Percentiles rank a stretch among this genome's conserved stretches.
These are phyloP conservation scores for Ophiognomonia clavigignenti-juglandacearum DNA, from an alignment of 2,329 filamentous ascomycete genomes.

Conservation along the genomic window DNA sequence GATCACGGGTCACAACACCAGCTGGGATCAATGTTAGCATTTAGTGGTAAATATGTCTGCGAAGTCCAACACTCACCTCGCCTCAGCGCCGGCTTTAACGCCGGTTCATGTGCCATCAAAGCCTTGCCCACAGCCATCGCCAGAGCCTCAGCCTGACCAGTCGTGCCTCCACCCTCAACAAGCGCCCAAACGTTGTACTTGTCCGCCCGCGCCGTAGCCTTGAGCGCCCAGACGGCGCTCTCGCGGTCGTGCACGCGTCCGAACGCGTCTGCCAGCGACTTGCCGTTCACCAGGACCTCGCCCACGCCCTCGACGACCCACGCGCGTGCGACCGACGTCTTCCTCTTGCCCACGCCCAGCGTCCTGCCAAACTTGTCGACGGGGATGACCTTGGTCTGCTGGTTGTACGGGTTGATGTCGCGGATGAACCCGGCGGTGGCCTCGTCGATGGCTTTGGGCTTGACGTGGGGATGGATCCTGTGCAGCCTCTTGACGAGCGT, in stretches of 20 bases:
- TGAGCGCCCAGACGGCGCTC: constrained; percentile 87
- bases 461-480: constrained; percentile 75
- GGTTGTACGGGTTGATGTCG: constrained; percentile 65
- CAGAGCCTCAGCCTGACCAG: constrained; percentile 91
- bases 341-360: constrained; percentile 77
- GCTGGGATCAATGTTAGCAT: constrained; percentile 48
- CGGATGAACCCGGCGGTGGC: constrained; percentile 69
- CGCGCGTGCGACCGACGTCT: constrained; percentile 78
- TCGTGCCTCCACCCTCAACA: constrained; percentile 81
- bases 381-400: constrained; percentile 54
- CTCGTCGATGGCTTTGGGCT: constrained; percentile 59
- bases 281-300: constrained; percentile 85
- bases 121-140: constrained; percentile 87
- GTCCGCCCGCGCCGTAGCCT: constrained; percentile 75
- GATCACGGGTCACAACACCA: constrained; percentile 86
- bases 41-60: background rate
- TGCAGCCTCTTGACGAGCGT: constrained; percentile 75
- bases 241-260: constrained; percentile 88
- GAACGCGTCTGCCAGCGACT: constrained; percentile 76
- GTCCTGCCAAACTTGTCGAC: constrained; percentile 77
- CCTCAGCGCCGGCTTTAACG: constrained; percentile 79
- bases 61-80: constrained; percentile 61
- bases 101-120: constrained; percentile 85
- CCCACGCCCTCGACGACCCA: constrained; percentile 91
- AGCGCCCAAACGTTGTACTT: constrained; percentile 96